Evolutionary conservation across 176 grass and related monocot genomes (phyloP).

Genomic region (Luzula sylvatica): DNA sequence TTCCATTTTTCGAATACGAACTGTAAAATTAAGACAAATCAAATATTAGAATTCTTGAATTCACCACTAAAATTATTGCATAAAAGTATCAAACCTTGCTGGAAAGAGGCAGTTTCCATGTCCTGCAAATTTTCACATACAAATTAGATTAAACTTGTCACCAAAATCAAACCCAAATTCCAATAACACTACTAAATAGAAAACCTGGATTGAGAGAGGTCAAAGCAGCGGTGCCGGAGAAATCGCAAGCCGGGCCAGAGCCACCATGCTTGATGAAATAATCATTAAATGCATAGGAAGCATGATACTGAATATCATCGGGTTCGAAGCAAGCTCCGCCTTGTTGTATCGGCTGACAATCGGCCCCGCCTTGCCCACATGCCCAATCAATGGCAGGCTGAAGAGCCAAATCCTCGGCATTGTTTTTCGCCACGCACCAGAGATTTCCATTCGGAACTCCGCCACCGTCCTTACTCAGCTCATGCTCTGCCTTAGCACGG

Average conservation of each 20-base stretch:
- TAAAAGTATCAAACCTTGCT: slow-evolving; percentile 20
- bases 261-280: slow-evolving; percentile 25
- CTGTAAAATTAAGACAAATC: slow-evolving; percentile 11
- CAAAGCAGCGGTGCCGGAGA: slow-evolving; percentile 42
- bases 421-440: slow-evolving; percentile 46
- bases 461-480: neutral
- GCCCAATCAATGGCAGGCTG: slow-evolving; percentile 40
- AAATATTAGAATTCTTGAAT: neutral
- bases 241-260: slow-evolving; percentile 20
- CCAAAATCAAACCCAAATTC: neutral
- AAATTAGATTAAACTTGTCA: neutral
- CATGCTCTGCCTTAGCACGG: neutral
- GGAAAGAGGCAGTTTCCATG: slow-evolving; percentile 28
- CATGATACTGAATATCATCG: slow-evolving; percentile 26
- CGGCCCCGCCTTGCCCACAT: slow-evolving; percentile 27
- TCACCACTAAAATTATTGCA: neutral
- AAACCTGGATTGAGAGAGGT: slow-evolving; percentile 27
- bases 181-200: neutral
- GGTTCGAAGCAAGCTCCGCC: slow-evolving; percentile 29
- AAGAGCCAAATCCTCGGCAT: slow-evolving; percentile 29
- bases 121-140: slow-evolving; percentile 5
- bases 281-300: slow-evolving; percentile 38
- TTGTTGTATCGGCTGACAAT: slow-evolving; percentile 35
- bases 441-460: slow-evolving; percentile 15
- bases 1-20: slow-evolving; percentile 27